phyloP scores from a whole-genome alignment of 163 green algal genomes.

The Scenedesmus sp. region DNA sequence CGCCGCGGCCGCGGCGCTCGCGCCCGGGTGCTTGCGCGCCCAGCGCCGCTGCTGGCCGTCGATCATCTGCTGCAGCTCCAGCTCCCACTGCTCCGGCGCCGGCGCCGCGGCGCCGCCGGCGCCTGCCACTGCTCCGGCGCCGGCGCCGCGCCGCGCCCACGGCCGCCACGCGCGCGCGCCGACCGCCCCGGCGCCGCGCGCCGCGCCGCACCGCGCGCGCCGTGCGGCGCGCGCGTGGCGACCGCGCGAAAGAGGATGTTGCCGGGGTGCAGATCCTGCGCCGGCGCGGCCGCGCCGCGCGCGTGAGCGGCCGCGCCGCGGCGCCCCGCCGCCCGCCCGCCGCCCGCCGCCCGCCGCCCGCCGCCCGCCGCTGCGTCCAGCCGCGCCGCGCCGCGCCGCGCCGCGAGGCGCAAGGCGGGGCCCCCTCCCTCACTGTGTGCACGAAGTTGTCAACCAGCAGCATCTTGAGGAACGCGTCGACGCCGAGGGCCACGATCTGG shows the following conservation, averaged over 20 bases:
- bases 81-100: conserved; percentile 22
- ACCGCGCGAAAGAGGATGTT: conserved; percentile 66
- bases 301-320: too few species aligned
- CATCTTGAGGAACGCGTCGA: conserved; percentile 88
- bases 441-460: conserved; percentile 78
- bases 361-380: too few species aligned
- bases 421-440: conserved; percentile 41
- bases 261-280: conserved; percentile 71
- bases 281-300: too few species aligned
- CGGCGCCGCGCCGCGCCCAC: background rate
- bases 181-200: conserved; percentile 9
- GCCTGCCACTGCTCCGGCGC: background rate
- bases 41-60: conserved; percentile 19
- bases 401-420: background rate
- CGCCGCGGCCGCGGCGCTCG: background rate
- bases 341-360: too few species aligned
- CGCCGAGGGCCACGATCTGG: conserved; percentile 73
- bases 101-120: background rate
- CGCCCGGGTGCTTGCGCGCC: background rate
- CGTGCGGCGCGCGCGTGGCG: background rate
- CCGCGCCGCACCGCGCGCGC: background rate
- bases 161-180: too few species aligned
- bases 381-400: too few species aligned
- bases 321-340: too few species aligned
- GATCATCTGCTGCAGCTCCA: conserved; percentile 25